A percentile compares a stretch with the other conserved stretches of the same genome.
Evolutionary conservation across 495 filamentous ascomycete species (phyloP).

Genomic region (Podospora comata): DNA sequence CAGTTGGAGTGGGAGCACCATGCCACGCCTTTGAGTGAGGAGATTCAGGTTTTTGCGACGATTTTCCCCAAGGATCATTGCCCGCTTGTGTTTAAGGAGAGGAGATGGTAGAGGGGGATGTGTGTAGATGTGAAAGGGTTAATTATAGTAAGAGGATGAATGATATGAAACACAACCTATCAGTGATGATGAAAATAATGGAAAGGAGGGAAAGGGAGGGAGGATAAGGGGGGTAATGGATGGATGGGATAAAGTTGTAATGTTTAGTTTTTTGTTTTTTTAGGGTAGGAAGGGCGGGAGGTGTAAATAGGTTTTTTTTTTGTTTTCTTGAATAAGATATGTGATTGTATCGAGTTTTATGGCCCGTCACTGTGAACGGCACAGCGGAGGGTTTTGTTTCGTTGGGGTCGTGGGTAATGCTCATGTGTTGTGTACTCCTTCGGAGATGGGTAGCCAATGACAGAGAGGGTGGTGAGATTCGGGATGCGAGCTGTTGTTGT

Average conservation of each 20-base stretch:
- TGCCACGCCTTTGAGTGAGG: slow-evolving; percentile 73
- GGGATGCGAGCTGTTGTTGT: neutral
- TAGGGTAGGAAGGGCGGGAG: neutral
- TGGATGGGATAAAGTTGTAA: neutral
- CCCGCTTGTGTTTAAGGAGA: slow-evolving; percentile 59
- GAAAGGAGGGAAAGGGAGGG: neutral
- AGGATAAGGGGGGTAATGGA: neutral
- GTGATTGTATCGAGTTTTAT: neutral
- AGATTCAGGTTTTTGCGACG: slow-evolving; percentile 97
- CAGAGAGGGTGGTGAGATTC: neutral
- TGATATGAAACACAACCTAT: neutral
- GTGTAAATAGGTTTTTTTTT: neutral
- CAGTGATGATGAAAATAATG: slow-evolving; percentile 3
- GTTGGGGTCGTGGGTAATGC: neutral
- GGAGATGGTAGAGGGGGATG: slow-evolving; percentile 35
- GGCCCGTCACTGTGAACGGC: too few species aligned
- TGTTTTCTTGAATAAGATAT: neutral
- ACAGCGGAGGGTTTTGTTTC: neutral
- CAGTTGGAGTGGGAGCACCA: slow-evolving; percentile 88
- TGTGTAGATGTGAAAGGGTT: neutral
- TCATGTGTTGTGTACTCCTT: neutral
- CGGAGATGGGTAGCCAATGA: neutral
- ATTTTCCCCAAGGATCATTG: slow-evolving; percentile 74
- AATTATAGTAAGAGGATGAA: neutral
- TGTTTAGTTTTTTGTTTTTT: neutral